Base-by-base conservation (phyloP, 1,284 basidiomycete species). In the Pyrrhoderma noxium region DNA sequence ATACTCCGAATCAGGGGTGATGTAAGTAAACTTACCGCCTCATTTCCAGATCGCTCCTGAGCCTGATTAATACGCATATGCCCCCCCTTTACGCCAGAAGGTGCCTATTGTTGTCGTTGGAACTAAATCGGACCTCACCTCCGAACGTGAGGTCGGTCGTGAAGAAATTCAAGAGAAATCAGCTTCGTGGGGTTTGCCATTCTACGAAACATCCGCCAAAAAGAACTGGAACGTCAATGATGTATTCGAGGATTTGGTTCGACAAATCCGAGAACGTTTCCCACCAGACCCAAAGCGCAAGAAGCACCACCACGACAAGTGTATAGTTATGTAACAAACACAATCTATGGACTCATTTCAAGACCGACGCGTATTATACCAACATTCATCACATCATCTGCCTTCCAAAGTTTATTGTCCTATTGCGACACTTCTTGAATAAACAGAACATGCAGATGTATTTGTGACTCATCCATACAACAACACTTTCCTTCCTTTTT, bases 31-130 rank as follows among this genome's bases (percentile, higher is more conserved):
- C 7, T 23, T 34, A 41, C 35, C 44, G n/a, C n/a, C 45, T 44
- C 45, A 36, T 47, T 25, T 25, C 14, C 43, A 2, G 37, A n/a
- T 36, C 25, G 22, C 22, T 16, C 35, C 21, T 34, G 14, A 4
- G 16, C n/a, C 35, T 25, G 8, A 22, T 22, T n/a, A 22, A 40
- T 14, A 18, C 38, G 16, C 21, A 40, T 40, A 16, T 22, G 38
- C 5, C 11, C 31, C 18, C 7, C 5, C 19, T 37, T 19, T 25
- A 9, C 43, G 37, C 36, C 57, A 84, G 82, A 69, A 70, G 36
- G 67, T 88, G 25, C 91, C 91, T 8, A 87, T 94, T 59, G 86
- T 93, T 35, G 76, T 93, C 9, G 89, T 92, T 14, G 91, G 91
- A 40, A 93, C 91, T 49, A 94, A 94, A 67, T 76, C 89, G 54